These are phyloP conservation scores for Penicillium capsulatum DNA, from an alignment of 2,329 filamentous ascomycete genomes.

Conservation along the genomic window DNA sequence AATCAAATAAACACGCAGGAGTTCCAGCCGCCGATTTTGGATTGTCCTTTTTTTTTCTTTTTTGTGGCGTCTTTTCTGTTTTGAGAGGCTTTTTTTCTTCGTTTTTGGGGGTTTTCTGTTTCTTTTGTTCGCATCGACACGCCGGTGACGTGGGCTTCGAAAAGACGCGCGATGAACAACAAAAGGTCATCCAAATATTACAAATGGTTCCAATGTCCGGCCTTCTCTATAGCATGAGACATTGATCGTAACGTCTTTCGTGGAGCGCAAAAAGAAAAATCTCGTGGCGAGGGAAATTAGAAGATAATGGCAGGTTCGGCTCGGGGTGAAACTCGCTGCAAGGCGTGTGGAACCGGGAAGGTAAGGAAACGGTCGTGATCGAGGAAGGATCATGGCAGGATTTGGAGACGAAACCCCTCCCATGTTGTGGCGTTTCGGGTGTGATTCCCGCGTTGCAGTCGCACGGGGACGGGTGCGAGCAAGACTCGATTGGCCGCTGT, in stretches of 20 bases:
- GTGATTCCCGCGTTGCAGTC: conserved; percentile 22
- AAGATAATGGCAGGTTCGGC: not conserved
- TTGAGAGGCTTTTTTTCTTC: conserved; percentile 11
- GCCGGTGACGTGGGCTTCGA: too few relatives aligned
- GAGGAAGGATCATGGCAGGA: conserved; percentile 16
- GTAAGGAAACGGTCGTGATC: conserved; percentile 14
- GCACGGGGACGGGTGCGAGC: conserved; percentile 14
- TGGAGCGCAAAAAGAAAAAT: conserved; percentile 25
- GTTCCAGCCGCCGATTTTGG: conserved; percentile 16
- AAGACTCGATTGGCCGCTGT: conserved; percentile 13
- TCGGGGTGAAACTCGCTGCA: conserved; percentile 9
- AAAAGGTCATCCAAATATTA: conserved; percentile 26
- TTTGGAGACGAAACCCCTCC: conserved; percentile 9
- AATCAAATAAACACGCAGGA: conserved; percentile 6
- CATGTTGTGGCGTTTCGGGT: too few relatives aligned
- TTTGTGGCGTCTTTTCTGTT: conserved; percentile 9
- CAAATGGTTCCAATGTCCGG: conserved; percentile 24
- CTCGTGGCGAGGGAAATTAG: conserved; percentile 22
- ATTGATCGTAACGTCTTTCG: conserved; percentile 42
- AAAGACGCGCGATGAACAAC: conserved; percentile 12
- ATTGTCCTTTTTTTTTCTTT: too few relatives aligned
- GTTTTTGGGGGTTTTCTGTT: conserved; percentile 2
- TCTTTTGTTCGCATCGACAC: conserved; percentile 2
- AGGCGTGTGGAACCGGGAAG: conserved; percentile 11
- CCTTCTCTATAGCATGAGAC: conserved; percentile 41